Evolutionary conservation across 2,329 filamentous ascomycete genomes (phyloP), one percentile per base, ranked within the genome.

Genomic region (Teratosphaeriaceae sp.): DNA sequence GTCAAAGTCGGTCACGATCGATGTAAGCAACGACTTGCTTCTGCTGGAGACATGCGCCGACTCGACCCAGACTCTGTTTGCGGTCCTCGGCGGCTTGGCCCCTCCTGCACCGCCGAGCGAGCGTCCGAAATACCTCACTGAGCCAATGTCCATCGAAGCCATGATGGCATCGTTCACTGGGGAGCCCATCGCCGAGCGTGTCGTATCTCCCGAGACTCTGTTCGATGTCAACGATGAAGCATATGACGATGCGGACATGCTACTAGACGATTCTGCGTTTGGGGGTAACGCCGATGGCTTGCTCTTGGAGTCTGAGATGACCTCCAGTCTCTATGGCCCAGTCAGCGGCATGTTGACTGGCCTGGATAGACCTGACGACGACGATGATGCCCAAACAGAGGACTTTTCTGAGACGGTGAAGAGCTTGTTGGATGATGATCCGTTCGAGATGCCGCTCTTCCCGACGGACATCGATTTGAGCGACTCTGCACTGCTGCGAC

Each of bases 11-110:
- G 65, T 96, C 12, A 83, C 92, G 52, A 74, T 96, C 1, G 86
- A 94, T 50, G 69, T 97, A 36, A 80, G 80, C 47, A 89, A 95
- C 57, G 84, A 94, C 51, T 73, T 98, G 1, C 73, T 98, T 41
- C 82, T 98, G 24, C 69, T 98, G 5, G 92, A 98, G 64, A 94
- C 89, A 1, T 98, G 94, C 57, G 92, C 92, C 22, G 92, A 98
- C 65, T 98, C 92, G 1, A 97, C 88, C 0, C 88, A 96, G 62
- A 98, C 92, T 0, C 73, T 98, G 12, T 83, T 95, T 40, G 75
- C 78, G 2, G 75, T 94, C 31, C 68, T 89, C 13, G 87, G 85
- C 56, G 88, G 84, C 1, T 72, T 98, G 3, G 80, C 82, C 27
- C 92, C 90, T 3, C 90, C 92, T 1, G 82, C 80, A 6, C 84